Base-by-base conservation (phyloP, 2,329 filamentous ascomycete species). In the Phyllosticta citrichinensis region DNA sequence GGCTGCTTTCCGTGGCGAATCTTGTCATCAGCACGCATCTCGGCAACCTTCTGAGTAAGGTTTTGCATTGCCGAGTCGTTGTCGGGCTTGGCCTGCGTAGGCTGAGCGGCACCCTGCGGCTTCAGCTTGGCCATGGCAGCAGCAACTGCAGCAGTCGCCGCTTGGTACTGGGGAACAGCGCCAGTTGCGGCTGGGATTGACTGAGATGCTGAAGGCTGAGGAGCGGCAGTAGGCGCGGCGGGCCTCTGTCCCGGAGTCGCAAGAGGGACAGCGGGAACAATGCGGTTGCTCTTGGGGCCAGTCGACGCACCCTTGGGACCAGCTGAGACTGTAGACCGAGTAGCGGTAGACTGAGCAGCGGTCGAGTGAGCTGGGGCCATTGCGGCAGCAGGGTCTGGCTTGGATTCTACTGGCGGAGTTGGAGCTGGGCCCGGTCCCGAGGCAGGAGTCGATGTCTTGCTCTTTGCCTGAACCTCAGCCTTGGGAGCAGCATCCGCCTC, bases 111-210 rank as follows among this genome's bases (percentile, higher is more conserved):
- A 17, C 60, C 65, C 57, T 66, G 64, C 25, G 52, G 62, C 60
- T 47, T 63, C 24, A 92, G 79, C 68, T 89, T 87, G 1, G 88
- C 87, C 86, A 91, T 91, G 1, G 89, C 89, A 51, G 87, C 83
- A 58, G 88, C 87, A n/a, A 91, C 88, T 9, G 88, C 88, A 30
- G 87, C 88, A 67, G 85, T 87, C 1, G 88, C 88, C 50, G 87
- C 84, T 69, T 87, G 84, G 10, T 87, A 69, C 53, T 71, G 65
- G 22, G 51, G 60, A n/a, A 56, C 56, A 14, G 54, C 50, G n/a
- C 50, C 50, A 11, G 65, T 64, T 6, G 66, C 27, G 50, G 68
- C 55, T 68, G 62, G 20, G 70, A 62, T 58, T 72, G 76, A n/a
- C 40, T 47, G 40, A n/a, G 40, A n/a, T 19, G 40, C 40, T n/a